A percentile compares a stretch with the other conserved stretches of the same genome.
These are phyloP conservation scores for Ceratocystis albifundus DNA, from an alignment of 2,329 filamentous ascomycete species.

Conservation along the genomic window DNA sequence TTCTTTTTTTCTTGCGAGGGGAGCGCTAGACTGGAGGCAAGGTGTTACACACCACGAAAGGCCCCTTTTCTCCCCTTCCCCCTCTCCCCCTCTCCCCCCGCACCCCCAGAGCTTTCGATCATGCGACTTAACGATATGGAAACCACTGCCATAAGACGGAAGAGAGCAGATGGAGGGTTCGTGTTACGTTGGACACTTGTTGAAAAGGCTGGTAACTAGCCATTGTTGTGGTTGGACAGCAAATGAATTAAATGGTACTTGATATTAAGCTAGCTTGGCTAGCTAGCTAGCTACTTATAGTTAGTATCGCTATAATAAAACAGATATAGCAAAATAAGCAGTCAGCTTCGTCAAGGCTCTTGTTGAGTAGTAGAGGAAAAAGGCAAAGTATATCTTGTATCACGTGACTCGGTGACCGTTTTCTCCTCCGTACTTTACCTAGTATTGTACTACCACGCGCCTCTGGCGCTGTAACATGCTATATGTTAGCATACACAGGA, in stretches of 20 bases:
- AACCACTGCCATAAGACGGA: background rate
- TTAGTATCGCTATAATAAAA: background rate
- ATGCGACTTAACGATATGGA: background rate
- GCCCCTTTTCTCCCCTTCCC: no score
- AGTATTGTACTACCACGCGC: conserved; percentile 5
- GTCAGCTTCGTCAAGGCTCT: no score
- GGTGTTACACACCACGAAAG: no score
- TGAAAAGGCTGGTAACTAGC: no score
- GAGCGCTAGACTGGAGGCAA: no score
- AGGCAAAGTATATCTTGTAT: background rate
- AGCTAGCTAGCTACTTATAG: no score
- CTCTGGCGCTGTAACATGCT: background rate
- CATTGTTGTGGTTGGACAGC: background rate
- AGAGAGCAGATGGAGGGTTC: background rate
- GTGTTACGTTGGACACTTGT: background rate
- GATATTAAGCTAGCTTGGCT: no score
- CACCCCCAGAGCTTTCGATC: no score
- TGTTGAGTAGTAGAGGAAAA: background rate
- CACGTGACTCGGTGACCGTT: background rate
- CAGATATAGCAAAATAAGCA: background rate
- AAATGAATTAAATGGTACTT: background rate
- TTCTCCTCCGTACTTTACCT: background rate
- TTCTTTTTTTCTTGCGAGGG: no score
- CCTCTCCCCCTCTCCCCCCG: no score
- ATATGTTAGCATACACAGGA: background rate